Conservation (phyloP, 768 basidiomycete species). For the Auricularia sp. region DNA sequence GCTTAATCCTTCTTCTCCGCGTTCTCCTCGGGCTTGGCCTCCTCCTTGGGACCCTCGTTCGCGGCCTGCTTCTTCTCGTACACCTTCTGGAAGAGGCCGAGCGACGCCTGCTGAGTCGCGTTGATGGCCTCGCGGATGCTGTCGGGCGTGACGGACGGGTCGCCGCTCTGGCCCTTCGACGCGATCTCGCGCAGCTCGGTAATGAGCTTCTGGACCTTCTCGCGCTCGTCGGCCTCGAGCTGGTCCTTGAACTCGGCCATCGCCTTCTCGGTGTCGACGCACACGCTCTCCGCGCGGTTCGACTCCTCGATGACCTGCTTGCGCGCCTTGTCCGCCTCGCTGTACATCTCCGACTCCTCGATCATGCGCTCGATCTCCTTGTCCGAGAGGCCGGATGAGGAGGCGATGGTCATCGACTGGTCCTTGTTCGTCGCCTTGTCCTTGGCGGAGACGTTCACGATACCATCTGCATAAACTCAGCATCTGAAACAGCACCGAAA, state of each 20-base stretch:
- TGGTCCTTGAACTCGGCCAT: conserved; percentile 98
- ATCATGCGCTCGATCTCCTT: conserved; percentile 98
- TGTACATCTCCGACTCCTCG: conserved; percentile 84
- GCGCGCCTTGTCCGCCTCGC: conserved; percentile 86
- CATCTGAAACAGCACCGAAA: not conserved
- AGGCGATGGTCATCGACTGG: conserved; percentile 95
- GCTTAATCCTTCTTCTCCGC: conserved; percentile 77
- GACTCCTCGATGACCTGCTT: conserved; percentile 86
- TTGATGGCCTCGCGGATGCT: conserved; percentile 84
- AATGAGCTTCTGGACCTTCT: conserved; percentile 85
- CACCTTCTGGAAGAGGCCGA: conserved; percentile 94
- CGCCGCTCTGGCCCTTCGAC: conserved; percentile 80
- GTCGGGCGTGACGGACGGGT: conserved; percentile 72
- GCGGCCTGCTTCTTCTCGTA: conserved; percentile 84
- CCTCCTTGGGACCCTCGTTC: conserved; percentile 29
- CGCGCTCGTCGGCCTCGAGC: conserved; percentile 83
- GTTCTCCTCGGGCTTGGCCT: conserved; percentile 28
- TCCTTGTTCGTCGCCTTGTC: conserved; percentile 87
- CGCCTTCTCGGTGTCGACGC: conserved; percentile 92
- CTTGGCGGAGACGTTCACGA: conserved; percentile 95
- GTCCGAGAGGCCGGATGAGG: conserved; percentile 91
- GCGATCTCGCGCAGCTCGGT: conserved; percentile 82
- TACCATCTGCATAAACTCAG: conserved; percentile 51
- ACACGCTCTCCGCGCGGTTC: conserved; percentile 93
- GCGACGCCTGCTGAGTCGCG: conserved; percentile 89